Percentiles rank a stretch among this genome's conserved stretches.
phyloP scores from a whole-genome alignment of 768 basidiomycete genomes.

The Suillus tomentosus region DNA sequence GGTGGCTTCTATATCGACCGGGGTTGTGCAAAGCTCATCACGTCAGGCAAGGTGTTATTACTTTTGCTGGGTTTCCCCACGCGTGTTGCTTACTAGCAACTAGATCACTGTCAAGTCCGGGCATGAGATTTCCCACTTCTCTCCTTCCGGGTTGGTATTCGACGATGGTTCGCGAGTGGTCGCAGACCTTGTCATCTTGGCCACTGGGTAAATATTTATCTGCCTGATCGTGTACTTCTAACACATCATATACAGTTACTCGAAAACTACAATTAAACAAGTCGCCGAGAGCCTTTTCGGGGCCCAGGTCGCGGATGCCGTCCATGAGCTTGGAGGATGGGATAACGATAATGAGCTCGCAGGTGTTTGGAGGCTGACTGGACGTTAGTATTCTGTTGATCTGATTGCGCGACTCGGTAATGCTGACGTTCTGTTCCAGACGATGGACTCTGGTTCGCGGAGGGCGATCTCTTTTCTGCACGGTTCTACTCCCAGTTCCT shows the following conservation, averaged over 20 bases:
- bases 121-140: conserved; percentile 8
- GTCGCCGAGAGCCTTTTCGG: conserved; percentile 10
- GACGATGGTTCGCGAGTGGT: conserved; percentile 7
- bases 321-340: conserved; percentile 16
- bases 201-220: conserved; percentile 8
- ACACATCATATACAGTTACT: conserved; percentile 2
- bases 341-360: conserved; percentile 15
- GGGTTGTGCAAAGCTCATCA: conserved; percentile 13
- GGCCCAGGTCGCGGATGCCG: conserved; percentile 1
- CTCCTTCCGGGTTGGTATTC: conserved; percentile 7
- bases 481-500: not conserved
- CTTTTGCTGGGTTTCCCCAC: not conserved
- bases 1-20: conserved; percentile 13
- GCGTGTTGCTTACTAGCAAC: not conserved
- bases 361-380: conserved; percentile 16
- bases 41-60: conserved; percentile 8
- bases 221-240: not conserved
- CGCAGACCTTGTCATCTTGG: conserved; percentile 12
- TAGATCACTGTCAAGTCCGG: conserved; percentile 13
- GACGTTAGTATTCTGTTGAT: conserved; percentile 6
- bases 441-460: conserved; percentile 11
- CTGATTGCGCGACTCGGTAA: not conserved
- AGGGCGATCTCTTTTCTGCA: conserved; percentile 12
- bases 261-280: conserved; percentile 8
- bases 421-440: not conserved